Percentiles rank a stretch among this genome's conserved stretches.
These are phyloP conservation scores for sweet orange (Citrus sinensis) DNA, from an alignment of 345 rosid genomes.

Conservation along the genomic window DVS_A1.0 CM039164.1:22950001-22950500, in stretches of 20 bases:
- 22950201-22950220: constrained; percentile 97
- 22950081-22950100: background rate
- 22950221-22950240: constrained; percentile 78
- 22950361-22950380: constrained; percentile 93
- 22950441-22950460: constrained; percentile 90
- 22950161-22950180: constrained; percentile 95
- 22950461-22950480: constrained; percentile 18
- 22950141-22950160: constrained; percentile 91
- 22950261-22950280: constrained; percentile 97
- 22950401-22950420: constrained; percentile 90
- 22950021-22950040: background rate
- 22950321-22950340: constrained; percentile 80
- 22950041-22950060: background rate
- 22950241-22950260: constrained; percentile 99
- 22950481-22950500: background rate
- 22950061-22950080: background rate
- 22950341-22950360: constrained; percentile 97
- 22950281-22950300: constrained; percentile 97
- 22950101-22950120: background rate
- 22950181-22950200: constrained; percentile 97
- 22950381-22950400: constrained; percentile 88
- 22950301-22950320: constrained; percentile 85
- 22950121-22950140: constrained; percentile 67
- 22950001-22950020: background rate
- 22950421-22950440: constrained; percentile 88